These are phyloP conservation scores for Venustampulla echinocandica DNA, from an alignment of 495 filamentous ascomycete species.

Conservation along the genomic window DNA sequence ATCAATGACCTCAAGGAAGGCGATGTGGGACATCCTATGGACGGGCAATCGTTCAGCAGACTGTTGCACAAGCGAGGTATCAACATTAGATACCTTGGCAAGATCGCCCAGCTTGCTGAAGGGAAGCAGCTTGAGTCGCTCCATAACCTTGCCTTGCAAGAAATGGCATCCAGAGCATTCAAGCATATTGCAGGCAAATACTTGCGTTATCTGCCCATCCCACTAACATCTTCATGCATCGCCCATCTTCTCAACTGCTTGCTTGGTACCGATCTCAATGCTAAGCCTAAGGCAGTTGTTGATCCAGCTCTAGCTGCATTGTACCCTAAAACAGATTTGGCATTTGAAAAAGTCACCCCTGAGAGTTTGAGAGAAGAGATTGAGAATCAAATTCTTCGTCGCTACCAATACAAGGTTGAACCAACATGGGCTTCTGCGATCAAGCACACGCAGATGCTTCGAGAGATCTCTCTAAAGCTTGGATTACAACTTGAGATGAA, in stretches of 20 bases:
- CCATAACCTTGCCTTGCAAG: conserved; percentile 66
- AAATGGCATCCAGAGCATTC: conserved; percentile 89
- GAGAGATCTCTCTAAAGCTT: conserved; percentile 82
- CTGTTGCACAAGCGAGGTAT: conserved; percentile 95
- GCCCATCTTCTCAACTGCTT: conserved; percentile 93
- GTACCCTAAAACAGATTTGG: conserved; percentile 76
- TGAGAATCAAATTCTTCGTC: conserved; percentile 55
- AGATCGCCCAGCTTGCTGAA: conserved; percentile 59
- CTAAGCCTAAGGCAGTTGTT: conserved; percentile 63
- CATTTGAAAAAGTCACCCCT: conserved; percentile 69
- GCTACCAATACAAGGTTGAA: conserved; percentile 69
- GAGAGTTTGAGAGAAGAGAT: conserved; percentile 61
- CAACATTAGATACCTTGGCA: conserved; percentile 92
- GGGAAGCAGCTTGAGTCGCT: conserved; percentile 69
- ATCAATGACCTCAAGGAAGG: conserved; percentile 81
- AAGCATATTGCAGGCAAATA: conserved; percentile 83
- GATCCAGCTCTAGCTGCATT: conserved; percentile 64
- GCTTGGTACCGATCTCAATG: conserved; percentile 68
- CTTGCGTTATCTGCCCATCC: conserved; percentile 69
- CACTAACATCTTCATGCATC: conserved; percentile 65
- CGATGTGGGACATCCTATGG: conserved; percentile 96
- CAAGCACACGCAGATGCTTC: conserved; percentile 73
- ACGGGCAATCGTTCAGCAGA: conserved; percentile 79
- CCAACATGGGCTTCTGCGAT: conserved; percentile 55
- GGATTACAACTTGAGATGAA: conserved; percentile 82